phyloP scores from a whole-genome alignment of 257 asterid genomes.

The Solanum virginianum region DNA sequence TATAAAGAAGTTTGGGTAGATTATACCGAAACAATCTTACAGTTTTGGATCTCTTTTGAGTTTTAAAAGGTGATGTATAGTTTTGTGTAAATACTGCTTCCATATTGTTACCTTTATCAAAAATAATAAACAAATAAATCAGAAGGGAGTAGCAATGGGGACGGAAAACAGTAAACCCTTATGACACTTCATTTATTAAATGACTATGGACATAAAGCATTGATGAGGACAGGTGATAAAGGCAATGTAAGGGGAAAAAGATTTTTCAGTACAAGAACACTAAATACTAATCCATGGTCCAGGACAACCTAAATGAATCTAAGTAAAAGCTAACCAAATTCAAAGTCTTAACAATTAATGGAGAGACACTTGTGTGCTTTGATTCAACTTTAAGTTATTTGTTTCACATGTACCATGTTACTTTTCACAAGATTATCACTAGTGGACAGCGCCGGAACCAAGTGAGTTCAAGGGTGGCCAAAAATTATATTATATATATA shows the following conservation, averaged over 20 bases:
- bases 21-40: not conserved
- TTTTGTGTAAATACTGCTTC: not conserved
- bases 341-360: not conserved
- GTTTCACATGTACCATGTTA: not conserved
- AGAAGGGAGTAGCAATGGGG: not conserved
- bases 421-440: not conserved
- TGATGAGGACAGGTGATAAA: not conserved
- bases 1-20: not conserved
- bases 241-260: not conserved
- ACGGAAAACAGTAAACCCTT: not conserved
- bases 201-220: not conserved
- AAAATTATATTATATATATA: no score
- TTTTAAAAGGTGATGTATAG: not conserved
- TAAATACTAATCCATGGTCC: not conserved
- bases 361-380: not conserved
- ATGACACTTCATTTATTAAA: not conserved
- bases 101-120: not conserved
- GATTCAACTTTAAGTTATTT: not conserved
- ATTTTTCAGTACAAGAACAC: not conserved
- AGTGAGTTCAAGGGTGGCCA: not conserved
- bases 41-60: not conserved
- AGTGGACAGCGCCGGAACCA: not conserved
- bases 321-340: not conserved
- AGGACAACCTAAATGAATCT: not conserved
- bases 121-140: not conserved